These are phyloP conservation scores for Fusarium bactridioides DNA, from an alignment of 2,329 filamentous ascomycete genomes.

Conservation along the genomic window DNA sequence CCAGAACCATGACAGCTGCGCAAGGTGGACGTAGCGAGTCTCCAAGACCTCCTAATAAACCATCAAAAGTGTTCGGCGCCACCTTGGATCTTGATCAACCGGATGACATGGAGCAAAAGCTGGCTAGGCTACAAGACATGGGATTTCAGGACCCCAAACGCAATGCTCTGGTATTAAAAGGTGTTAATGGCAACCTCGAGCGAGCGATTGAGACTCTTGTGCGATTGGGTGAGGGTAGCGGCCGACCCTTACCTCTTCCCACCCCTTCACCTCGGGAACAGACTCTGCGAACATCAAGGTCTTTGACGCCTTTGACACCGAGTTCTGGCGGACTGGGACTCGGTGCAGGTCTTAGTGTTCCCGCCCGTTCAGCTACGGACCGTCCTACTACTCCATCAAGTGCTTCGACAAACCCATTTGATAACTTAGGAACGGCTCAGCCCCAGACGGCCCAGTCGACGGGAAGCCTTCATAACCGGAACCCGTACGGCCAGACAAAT, in stretches of 20 bases:
- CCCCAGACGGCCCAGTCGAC: constrained; percentile 73
- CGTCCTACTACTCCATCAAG: constrained; percentile 52
- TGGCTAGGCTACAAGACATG: constrained; percentile 84
- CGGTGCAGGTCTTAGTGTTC: constrained; percentile 46
- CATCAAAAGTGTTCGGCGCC: constrained; percentile 74
- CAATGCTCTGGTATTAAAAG: constrained; percentile 83
- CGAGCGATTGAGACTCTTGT: constrained; percentile 85
- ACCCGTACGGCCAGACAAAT: constrained; percentile 67
- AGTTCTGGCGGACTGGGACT: constrained; percentile 43
- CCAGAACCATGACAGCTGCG: constrained; percentile 43
- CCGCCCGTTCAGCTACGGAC: constrained; percentile 41
- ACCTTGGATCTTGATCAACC: constrained; percentile 63
- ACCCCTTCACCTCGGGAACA: constrained; percentile 55
- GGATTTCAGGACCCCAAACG: constrained; percentile 86
- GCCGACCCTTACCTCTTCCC: constrained; percentile 48
- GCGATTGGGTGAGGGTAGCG: constrained; percentile 76
- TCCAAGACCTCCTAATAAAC: constrained; percentile 64
- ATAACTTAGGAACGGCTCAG: constrained; percentile 62
- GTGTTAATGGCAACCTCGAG: constrained; percentile 84
- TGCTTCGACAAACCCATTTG: constrained; percentile 73
- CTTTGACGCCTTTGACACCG: constrained; percentile 62
- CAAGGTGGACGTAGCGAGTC: constrained; percentile 44
- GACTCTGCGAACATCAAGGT: constrained; percentile 57
- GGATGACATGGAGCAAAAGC: constrained; percentile 76
- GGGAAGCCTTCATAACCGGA: constrained; percentile 65